A percentile compares a stretch with the other conserved stretches of the same genome.
Evolutionary conservation across 805 yeast species (phyloP).

Genomic region (Saitoella complicata): DNA sequence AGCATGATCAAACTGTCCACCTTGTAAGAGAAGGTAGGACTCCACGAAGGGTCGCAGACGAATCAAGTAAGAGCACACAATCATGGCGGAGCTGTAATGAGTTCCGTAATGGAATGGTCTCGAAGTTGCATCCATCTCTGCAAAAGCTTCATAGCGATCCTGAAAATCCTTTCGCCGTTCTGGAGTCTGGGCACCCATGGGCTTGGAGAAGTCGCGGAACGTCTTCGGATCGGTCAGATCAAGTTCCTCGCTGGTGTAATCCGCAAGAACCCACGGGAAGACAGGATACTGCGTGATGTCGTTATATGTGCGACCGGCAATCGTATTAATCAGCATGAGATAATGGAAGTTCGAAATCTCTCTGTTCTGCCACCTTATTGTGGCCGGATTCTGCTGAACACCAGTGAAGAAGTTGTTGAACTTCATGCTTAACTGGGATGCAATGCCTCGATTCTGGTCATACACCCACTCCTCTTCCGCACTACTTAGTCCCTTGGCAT

Average conservation of each 20-base stretch:
- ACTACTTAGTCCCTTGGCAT: too few species aligned
- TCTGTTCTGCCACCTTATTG: conserved; percentile 61
- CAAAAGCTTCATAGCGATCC: conserved; percentile 58
- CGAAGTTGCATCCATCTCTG: conserved; percentile 38
- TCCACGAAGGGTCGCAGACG: conserved; percentile 68
- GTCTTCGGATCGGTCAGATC: conserved; percentile 46
- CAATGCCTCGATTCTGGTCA: conserved; percentile 10
- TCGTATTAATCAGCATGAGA: conserved; percentile 58
- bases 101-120: conserved; percentile 89
- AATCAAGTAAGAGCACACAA: conserved; percentile 65
- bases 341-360: conserved; percentile 72
- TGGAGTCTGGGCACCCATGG: conserved; percentile 76
- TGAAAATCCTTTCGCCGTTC: conserved; percentile 45
- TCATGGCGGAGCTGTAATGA: conserved; percentile 88
- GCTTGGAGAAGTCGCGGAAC: conserved; percentile 64
- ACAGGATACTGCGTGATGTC: conserved; percentile 84
- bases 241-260: conserved; percentile 54
- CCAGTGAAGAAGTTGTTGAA: conserved; percentile 31
- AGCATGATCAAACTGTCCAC: conserved; percentile 79
- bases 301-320: conserved; percentile 80
- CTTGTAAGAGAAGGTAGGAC: conserved; percentile 63
- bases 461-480: too few species aligned
- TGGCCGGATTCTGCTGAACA: conserved; percentile 26
- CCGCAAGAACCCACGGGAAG: conserved; percentile 83
- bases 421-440: conserved; percentile 25